phyloP scores from a whole-genome alignment of 75 land plant species.

The Pseudotsuga menziesii region DNA sequence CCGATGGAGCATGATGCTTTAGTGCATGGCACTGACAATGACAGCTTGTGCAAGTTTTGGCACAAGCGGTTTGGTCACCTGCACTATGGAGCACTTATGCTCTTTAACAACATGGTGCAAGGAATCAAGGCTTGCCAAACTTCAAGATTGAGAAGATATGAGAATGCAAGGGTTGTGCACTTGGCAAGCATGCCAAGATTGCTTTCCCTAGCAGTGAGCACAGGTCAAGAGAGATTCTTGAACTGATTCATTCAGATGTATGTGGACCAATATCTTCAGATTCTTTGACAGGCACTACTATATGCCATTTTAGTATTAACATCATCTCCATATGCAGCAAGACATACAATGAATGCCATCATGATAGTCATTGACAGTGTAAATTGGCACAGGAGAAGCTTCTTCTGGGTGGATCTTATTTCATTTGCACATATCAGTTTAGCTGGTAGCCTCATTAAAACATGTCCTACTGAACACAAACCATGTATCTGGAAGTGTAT shows the following conservation, averaged over 20 bases:
- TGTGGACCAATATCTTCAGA: neutral
- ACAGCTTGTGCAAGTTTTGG: neutral
- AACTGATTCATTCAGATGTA: constrained; percentile 12
- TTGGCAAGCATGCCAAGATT: constrained; percentile 1
- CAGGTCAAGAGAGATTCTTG: constrained; percentile 1
- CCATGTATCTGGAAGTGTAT: no score
- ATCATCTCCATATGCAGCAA: no score
- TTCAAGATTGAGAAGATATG: neutral
- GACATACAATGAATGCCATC: no score
- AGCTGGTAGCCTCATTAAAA: no score
- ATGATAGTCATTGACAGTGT: no score
- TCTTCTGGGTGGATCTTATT: no score
- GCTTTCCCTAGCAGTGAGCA: neutral
- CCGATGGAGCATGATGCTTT: neutral
- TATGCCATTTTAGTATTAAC: no score
- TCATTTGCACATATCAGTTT: no score
- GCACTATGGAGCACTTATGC: neutral
- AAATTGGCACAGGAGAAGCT: no score
- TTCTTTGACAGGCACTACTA: neutral
- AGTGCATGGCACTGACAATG: neutral
- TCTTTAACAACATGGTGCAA: neutral
- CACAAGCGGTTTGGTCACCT: neutral
- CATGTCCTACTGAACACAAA: no score
- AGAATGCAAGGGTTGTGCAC: neutral
- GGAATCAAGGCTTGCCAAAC: neutral